phyloP scores from a whole-genome alignment of 768 basidiomycete genomes.

The Gloeopeniophorella convolvens region DNA sequence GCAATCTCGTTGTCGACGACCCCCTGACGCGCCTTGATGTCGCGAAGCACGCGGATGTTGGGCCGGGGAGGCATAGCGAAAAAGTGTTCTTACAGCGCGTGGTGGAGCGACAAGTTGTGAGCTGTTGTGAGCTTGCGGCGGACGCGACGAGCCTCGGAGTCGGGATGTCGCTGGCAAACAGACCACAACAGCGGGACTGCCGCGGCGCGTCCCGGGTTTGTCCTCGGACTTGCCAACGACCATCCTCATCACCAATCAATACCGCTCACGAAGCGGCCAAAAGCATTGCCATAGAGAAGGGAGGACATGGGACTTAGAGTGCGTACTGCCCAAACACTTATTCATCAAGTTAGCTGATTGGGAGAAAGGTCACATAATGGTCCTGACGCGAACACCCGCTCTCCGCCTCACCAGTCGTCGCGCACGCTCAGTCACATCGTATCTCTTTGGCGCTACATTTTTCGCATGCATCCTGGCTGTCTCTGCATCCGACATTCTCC shows the following conservation, averaged over 20 bases:
- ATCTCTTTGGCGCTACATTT: constrained; percentile 77
- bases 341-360: background rate
- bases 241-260: too few species aligned
- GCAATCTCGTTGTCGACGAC: constrained; percentile 73
- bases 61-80: constrained; percentile 21
- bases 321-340: background rate
- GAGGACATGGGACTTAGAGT: constrained; percentile 5
- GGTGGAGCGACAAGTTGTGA: too few species aligned
- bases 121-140: too few species aligned
- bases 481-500: constrained; percentile 69
- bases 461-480: constrained; percentile 74
- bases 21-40: constrained; percentile 69
- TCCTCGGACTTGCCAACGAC: too few species aligned
- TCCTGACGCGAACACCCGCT: constrained; percentile 39
- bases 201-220: background rate
- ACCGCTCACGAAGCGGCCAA: too few species aligned
- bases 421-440: constrained; percentile 67
- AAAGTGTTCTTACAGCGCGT: too few species aligned
- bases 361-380: constrained; percentile 41
- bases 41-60: constrained; percentile 57
- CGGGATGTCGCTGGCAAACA: too few species aligned
- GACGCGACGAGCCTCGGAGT: too few species aligned
- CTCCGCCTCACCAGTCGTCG: constrained; percentile 50
- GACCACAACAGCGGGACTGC: constrained; percentile 1
- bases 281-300: background rate